phyloP scores from a whole-genome alignment of 176 grass and related monocot genomes.

The Pontederia crassipes region DNA sequence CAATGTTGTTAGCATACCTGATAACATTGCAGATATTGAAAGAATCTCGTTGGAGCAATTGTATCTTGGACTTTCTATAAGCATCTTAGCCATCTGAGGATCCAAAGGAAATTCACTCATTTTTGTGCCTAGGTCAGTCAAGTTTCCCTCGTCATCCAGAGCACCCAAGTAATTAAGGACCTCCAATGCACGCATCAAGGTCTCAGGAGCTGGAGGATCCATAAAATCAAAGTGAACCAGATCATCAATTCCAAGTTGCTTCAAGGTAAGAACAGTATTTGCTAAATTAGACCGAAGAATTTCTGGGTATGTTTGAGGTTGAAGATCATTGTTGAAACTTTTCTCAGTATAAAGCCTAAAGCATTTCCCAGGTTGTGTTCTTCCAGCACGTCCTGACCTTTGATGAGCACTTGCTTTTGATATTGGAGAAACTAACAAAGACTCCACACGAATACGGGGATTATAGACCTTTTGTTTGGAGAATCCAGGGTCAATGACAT shows the following conservation, averaged over 20 bases:
- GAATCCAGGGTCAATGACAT: constrained; percentile 97
- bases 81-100: constrained; percentile 97
- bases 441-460: constrained; percentile 75
- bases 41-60: constrained; percentile 99
- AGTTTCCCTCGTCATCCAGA: constrained; percentile 82
- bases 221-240: constrained; percentile 98
- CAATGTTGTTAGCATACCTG: constrained; percentile 38
- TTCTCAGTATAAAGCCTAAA: constrained; percentile 92
- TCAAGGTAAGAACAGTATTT: constrained; percentile 87
- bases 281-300: constrained; percentile 89
- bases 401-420: constrained; percentile 97
- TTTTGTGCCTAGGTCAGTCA: constrained; percentile 66
- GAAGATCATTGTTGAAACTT: constrained; percentile 88
- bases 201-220: constrained; percentile 97
- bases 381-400: constrained; percentile 87
- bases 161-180: constrained; percentile 89
- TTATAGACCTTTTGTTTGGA: constrained; percentile 97
- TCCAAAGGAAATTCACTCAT: constrained; percentile 98
- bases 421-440: constrained; percentile 88
- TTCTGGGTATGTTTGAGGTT: constrained; percentile 94
- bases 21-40: constrained; percentile 87
- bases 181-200: constrained; percentile 84
- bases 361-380: constrained; percentile 91
- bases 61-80: constrained; percentile 79
- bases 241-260: constrained; percentile 98